These are phyloP conservation scores for Bjerkandera adusta DNA, from an alignment of 1,284 basidiomycete genomes.

Conservation along the genomic window DNA sequence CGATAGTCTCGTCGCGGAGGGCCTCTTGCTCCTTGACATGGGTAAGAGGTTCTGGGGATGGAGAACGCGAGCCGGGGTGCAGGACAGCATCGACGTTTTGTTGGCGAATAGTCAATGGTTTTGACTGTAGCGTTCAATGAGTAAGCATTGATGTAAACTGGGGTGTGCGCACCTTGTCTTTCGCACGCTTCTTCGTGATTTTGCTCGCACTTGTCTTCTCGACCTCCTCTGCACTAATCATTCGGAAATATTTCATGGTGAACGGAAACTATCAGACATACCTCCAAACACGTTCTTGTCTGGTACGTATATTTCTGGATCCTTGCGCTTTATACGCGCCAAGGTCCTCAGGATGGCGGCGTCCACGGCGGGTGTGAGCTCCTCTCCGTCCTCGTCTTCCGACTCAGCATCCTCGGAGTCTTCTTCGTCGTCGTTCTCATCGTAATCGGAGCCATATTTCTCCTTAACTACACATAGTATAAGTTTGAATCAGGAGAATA, in stretches of 20 bases:
- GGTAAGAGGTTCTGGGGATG: conserved; percentile 60
- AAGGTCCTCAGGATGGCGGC: conserved; percentile 94
- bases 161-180: conserved; percentile 49
- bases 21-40: conserved; percentile 78
- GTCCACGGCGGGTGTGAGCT: conserved; percentile 92
- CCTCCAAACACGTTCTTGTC: conserved; percentile 76
- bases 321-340: conserved; percentile 80
- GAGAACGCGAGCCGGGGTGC: conserved; percentile 45
- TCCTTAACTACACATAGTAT: conserved; percentile 66
- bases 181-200: conserved; percentile 27
- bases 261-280: conserved; percentile 30
- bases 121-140: conserved; percentile 26
- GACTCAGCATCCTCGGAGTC: conserved; percentile 80
- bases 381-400: conserved; percentile 95
- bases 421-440: conserved; percentile 49
- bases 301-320: conserved; percentile 82
- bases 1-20: conserved; percentile 81
- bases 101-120: conserved; percentile 62
- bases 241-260: not conserved
- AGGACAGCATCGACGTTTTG: conserved; percentile 57
- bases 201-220: conserved; percentile 38
- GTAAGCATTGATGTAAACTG: conserved; percentile 11
- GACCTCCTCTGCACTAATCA: conserved; percentile 57
- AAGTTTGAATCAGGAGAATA: conserved; percentile 1
- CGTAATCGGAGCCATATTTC: conserved; percentile 78